These are phyloP conservation scores for Rhodamnia rubescens DNA, from an alignment of 345 rosid genomes.

Conservation along the genomic window DNA sequence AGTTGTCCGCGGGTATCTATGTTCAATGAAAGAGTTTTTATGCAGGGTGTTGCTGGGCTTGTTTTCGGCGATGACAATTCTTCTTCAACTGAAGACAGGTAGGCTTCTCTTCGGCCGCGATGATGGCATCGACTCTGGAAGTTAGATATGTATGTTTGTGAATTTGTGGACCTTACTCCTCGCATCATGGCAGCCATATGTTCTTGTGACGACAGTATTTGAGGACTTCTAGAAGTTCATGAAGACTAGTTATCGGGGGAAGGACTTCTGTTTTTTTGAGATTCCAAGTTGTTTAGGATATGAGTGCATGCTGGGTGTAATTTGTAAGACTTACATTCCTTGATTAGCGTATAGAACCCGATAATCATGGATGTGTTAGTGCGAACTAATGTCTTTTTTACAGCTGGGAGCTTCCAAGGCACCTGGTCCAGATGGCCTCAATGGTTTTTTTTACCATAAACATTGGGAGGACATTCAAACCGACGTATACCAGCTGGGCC, in stretches of 20 bases:
- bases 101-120: neutral
- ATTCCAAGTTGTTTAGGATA: neutral
- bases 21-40: neutral
- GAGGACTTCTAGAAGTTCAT: neutral
- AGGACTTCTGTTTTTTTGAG: neutral
- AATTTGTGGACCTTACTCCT: neutral
- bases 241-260: neutral
- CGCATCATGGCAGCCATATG: neutral
- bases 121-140: neutral
- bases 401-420: no score
- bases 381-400: neutral
- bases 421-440: no score
- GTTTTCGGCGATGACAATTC: slow-evolving; percentile 86
- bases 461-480: no score
- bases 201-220: neutral
- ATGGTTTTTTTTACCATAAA: no score
- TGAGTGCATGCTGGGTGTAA: neutral
- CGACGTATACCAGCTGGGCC: no score
- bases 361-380: neutral
- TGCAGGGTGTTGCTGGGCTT: slow-evolving; percentile 88
- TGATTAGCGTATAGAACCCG: neutral
- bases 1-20: neutral
- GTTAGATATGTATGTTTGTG: neutral
- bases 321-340: neutral
- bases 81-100: slow-evolving; percentile 74